phyloP scores from a whole-genome alignment of 768 basidiomycete genomes.

The Amanita phalloides region DNA sequence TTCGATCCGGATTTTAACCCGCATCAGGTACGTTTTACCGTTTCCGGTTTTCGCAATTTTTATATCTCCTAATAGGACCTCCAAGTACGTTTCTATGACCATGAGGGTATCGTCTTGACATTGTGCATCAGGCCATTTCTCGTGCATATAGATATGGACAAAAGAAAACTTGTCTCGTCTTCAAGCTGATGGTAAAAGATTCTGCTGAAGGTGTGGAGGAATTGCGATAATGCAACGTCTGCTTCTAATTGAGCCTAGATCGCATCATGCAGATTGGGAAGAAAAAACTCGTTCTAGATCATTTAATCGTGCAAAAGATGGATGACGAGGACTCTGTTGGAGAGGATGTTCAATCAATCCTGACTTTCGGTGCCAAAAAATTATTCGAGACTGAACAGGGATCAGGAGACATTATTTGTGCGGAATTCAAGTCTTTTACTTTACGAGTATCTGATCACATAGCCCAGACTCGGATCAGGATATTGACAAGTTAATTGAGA shows the following conservation, averaged over 20 bases:
- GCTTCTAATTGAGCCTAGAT: slow-evolving; percentile 35
- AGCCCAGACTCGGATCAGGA: slow-evolving; percentile 64
- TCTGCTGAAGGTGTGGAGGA: slow-evolving; percentile 68
- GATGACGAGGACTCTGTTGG: slow-evolving; percentile 64
- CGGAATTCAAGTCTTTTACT: slow-evolving; percentile 11
- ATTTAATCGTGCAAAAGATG: slow-evolving; percentile 94
- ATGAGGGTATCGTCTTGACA: not conserved
- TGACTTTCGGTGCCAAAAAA: slow-evolving; percentile 81
- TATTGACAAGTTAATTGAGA: slow-evolving; percentile 79
- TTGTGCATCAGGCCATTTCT: slow-evolving; percentile 67
- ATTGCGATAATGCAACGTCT: not conserved
- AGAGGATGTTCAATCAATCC: slow-evolving; percentile 80
- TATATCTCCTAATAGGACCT: slow-evolving; percentile 44
- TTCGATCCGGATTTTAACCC: slow-evolving; percentile 98
- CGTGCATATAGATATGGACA: slow-evolving; percentile 94
- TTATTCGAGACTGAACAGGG: slow-evolving; percentile 62
- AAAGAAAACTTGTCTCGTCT: slow-evolving; percentile 86
- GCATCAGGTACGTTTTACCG: slow-evolving; percentile 55
- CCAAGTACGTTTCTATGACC: slow-evolving; percentile 45
- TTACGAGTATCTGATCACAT: not conserved
- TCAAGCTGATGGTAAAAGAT: slow-evolving; percentile 93
- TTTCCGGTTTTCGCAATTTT: not conserved
- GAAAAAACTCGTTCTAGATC: slow-evolving; percentile 90
- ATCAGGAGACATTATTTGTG: slow-evolving; percentile 62
- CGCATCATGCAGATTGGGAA: slow-evolving; percentile 90